Evolutionary conservation across 371 early-diverging fungal species (phyloP), one percentile per base, ranked within the genome.

Genomic region (Mortierella sp.): DNA sequence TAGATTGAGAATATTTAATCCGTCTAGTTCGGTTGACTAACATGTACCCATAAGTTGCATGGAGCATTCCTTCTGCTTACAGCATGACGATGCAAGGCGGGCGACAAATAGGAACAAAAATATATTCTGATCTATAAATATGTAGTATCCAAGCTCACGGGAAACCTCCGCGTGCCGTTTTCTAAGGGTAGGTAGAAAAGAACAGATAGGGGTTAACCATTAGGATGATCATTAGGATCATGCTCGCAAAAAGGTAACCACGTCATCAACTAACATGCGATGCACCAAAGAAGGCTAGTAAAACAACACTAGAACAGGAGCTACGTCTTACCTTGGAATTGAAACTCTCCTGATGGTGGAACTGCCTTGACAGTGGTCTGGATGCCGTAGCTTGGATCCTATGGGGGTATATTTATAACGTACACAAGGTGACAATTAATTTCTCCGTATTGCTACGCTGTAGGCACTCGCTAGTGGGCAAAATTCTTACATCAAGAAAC

Each of bases 401-500:
- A 32, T 23, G n/a, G n/a, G n/a, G n/a, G 3, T 46, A 21, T 39
- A 31, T 42, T 6, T 17, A 23, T 21, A 32, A 26, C 6, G 37
- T n/a, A 44, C n/a, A n/a, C n/a, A n/a, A n/a, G n/a, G n/a, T n/a
- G n/a, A n/a, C n/a, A n/a, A n/a, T n/a, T n/a, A n/a, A n/a, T n/a
- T n/a, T n/a, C n/a, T n/a, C n/a, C n/a, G n/a, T n/a, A n/a, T n/a
- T n/a, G n/a, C n/a, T n/a, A n/a, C n/a, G n/a, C n/a, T n/a, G n/a
- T n/a, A n/a, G n/a, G 44, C 11, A 28, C 28, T 15, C 7, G 55
- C 82, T n/a, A n/a, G n/a, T n/a, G n/a, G n/a, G n/a, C n/a, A n/a
- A n/a, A n/a, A n/a, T n/a, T n/a, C n/a, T 70, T 80, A 85, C 89
- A 46, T 89, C 86, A 55, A 94, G 66, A 61, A 94, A 94, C 21